Evolutionary conservation across 2,329 filamentous ascomycete species (phyloP).

Genomic region (Calonectria pseudoreteaudii): DNA sequence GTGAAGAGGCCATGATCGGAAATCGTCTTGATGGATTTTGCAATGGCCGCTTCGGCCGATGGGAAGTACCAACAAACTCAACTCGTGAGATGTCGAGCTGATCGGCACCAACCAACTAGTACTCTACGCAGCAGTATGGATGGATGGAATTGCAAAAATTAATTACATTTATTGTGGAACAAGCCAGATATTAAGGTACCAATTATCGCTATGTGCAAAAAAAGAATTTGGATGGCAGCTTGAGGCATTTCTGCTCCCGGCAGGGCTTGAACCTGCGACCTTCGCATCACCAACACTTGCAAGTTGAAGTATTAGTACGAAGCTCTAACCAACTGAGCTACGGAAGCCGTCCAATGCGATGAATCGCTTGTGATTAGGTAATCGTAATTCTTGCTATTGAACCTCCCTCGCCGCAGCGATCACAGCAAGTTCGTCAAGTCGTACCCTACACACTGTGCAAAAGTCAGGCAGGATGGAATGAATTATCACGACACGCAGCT

Average conservation of each 20-base stretch:
- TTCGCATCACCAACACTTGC: constrained; percentile 35
- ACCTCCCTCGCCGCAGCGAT: too few relatives aligned
- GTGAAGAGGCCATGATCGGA: too few relatives aligned
- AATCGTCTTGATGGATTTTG: too few relatives aligned
- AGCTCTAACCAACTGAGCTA: constrained; percentile 43
- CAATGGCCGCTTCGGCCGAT: too few relatives aligned
- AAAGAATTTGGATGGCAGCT: constrained; percentile 32
- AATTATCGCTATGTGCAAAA: neutral
- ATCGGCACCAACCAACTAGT: neutral
- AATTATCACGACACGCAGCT: neutral
- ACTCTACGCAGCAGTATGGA: neutral
- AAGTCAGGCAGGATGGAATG: neutral
- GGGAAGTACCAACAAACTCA: too few relatives aligned
- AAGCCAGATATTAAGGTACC: neutral
- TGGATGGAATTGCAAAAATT: neutral
- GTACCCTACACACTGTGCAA: neutral
- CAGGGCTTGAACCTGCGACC: constrained; percentile 43
- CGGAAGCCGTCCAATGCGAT: constrained; percentile 35
- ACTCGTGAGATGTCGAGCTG: too few relatives aligned
- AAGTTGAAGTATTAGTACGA: constrained; percentile 37
- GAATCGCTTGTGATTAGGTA: constrained; percentile 13
- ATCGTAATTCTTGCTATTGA: neutral
- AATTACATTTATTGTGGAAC: too few relatives aligned
- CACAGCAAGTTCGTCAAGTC: neutral
- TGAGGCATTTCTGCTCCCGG: constrained; percentile 31